Evolutionary conservation across 768 basidiomycete species (phyloP), one percentile per base, ranked within the genome.

Genomic region (Phlebiopsis flavidoalba): DNA sequence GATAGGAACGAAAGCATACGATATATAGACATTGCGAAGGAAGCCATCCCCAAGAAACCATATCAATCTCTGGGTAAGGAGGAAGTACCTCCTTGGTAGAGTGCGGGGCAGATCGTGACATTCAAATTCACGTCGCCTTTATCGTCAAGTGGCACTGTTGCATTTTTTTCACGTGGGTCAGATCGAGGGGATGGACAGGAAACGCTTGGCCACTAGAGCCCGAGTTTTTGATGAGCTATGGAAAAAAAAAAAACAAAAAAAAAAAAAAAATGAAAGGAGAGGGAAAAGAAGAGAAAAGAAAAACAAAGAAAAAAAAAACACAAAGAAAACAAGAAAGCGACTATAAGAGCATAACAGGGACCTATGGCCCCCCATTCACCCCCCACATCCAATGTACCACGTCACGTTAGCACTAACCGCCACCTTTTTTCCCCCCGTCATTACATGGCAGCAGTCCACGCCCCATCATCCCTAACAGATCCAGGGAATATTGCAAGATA

Each of bases 21-120:
- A 63, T 3, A 65, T 64, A 60, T 74, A 73, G 36, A 72, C 70
- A 54, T 72, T 74, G 24, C 71, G 67, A 17, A 76, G 66, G 67
- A 76, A 71, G 21, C 68, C 61, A 57, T 72, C 72, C 10, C 75
- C 74, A 22, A 74, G 67, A 35, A n/a, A 74, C 62, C 19, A 71
- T 60, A 55, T 73, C 74, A 59, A 66, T 63, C 4, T 65, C 63
- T 11, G 53, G 36, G 50, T 52, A 52, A 14, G 50, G 50, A 26
- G 50, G 50, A 8, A 24, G n/a, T 52, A 17, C 53, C 37, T 36
- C 11, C 17, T 21, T 54, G 53, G n/a, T 54, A 54, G 11, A 35
- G 37, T 3, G 36, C 54, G 11, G 21, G 2, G 37, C 54, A 55
- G 5, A 55, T 5, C 14, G 24, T 31, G 54, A 55, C 21, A 45